A percentile compares a stretch with the other conserved stretches of the same genome.
These are phyloP conservation scores for Geranium rotundifolium DNA, from an alignment of 345 rosid species.

Conservation along the genomic window DNA sequence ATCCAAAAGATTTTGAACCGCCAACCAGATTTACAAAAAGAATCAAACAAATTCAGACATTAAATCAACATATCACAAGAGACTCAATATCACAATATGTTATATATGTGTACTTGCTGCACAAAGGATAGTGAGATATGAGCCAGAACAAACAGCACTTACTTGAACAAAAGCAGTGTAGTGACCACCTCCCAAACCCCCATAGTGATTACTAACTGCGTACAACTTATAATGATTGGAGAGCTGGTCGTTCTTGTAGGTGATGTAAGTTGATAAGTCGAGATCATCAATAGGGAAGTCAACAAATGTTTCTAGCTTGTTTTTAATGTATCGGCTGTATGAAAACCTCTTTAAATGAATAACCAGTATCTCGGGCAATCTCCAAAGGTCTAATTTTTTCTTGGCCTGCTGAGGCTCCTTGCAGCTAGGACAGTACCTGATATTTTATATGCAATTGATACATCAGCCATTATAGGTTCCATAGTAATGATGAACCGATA, in stretches of 20 bases:
- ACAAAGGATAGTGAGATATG: too few relatives aligned
- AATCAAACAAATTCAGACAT: too few relatives aligned
- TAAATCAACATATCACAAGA: too few relatives aligned
- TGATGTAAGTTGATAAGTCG: conserved; percentile 44
- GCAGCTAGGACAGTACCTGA: conserved; percentile 62
- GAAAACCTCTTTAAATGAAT: conserved; percentile 66
- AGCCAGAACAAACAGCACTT: conserved; percentile 14
- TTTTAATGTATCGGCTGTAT: conserved; percentile 39
- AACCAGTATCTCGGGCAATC: conserved; percentile 55
- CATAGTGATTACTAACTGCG: conserved; percentile 56
- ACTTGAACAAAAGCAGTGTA: conserved; percentile 60
- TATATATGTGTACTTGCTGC: too few relatives aligned
- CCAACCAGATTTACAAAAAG: too few relatives aligned
- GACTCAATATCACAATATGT: too few relatives aligned
- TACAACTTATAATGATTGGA: conserved; percentile 34
- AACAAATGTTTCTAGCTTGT: conserved; percentile 56
- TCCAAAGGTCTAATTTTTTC: conserved; percentile 70
- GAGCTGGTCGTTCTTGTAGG: conserved; percentile 20
- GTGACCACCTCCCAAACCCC: conserved; percentile 72
- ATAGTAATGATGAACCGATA: too few relatives aligned
- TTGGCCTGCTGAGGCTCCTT: conserved; percentile 51
- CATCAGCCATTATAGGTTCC: background rate
- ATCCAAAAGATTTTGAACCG: too few relatives aligned
- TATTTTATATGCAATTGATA: conserved; percentile 7
- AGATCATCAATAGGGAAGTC: conserved; percentile 56